Conservation (phyloP, 176 grass and related monocot species). For the Carex myosuroides region DNA sequence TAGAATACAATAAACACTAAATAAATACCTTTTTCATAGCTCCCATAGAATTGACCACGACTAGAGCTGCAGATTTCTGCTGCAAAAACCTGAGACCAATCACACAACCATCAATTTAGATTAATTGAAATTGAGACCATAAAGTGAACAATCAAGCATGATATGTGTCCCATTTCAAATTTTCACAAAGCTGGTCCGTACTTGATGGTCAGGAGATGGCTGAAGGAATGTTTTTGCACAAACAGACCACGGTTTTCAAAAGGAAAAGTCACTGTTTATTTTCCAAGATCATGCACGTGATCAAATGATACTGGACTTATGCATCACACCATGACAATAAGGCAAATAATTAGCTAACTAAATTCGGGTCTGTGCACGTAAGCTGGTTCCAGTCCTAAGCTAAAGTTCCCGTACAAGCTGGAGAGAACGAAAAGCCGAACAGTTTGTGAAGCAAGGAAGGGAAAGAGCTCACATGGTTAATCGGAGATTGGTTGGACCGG, state of each 20-base stretch:
- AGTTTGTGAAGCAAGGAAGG: neutral
- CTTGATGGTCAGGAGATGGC: neutral
- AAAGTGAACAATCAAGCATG: neutral
- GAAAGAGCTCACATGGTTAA: conserved; percentile 19
- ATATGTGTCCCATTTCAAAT: neutral
- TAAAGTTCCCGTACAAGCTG: neutral
- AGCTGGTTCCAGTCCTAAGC: neutral
- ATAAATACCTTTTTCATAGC: conserved; percentile 18
- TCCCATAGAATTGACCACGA: conserved; percentile 9
- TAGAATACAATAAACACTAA: neutral
- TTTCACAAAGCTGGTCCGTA: neutral
- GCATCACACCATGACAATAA: neutral
- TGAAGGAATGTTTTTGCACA: neutral
- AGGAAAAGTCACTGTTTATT: neutral
- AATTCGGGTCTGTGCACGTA: neutral
- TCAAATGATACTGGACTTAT: neutral
- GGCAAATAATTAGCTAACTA: neutral
- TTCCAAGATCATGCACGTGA: neutral
- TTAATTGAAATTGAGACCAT: neutral
- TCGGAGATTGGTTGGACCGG: conserved; percentile 13
- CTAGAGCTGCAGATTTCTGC: conserved; percentile 34
- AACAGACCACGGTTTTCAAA: neutral
- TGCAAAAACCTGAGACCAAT: conserved; percentile 14
- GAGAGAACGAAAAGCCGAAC: neutral
- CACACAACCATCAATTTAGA: conserved; percentile 2